These are phyloP conservation scores for Glebionis coronaria DNA, from an alignment of 129 eudicot genomes.

Conservation along the genomic window DNA sequence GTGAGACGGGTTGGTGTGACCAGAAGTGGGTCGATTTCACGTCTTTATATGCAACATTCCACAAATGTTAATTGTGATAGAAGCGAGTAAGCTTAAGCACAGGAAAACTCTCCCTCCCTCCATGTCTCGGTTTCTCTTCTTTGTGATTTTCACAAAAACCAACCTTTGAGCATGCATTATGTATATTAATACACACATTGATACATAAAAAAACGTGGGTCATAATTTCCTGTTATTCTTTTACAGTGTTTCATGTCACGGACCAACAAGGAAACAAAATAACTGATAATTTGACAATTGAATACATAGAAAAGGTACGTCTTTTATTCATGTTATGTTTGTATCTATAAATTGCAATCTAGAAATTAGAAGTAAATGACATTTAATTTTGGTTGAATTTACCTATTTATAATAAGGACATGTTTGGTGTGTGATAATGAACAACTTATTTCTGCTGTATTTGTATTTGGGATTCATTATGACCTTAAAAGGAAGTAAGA, in stretches of 20 bases:
- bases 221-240: constrained; percentile 18
- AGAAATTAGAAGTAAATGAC: background rate
- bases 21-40: too few species aligned
- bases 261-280: constrained; percentile 84
- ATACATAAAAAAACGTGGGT: background rate
- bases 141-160: too few species aligned
- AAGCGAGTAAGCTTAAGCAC: too few species aligned
- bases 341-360: background rate
- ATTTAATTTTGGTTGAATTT: background rate
- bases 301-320: constrained; percentile 73
- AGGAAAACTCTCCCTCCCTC: too few species aligned
- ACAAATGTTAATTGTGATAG: too few species aligned
- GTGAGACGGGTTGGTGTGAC: too few species aligned
- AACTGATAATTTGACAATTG: constrained; percentile 57
- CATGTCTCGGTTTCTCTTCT: too few species aligned
- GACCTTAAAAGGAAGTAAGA: too few species aligned
- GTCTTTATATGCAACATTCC: too few species aligned
- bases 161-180: background rate
- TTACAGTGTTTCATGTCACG: constrained; percentile 83
- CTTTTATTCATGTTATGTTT: constrained; percentile 12
- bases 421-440: background rate
- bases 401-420: background rate
- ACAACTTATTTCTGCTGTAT: background rate
- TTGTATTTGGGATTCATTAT: background rate
- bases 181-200: background rate